Base-by-base conservation (phyloP, 495 filamentous ascomycete genomes). In the Trichoderma reesei region DNA sequence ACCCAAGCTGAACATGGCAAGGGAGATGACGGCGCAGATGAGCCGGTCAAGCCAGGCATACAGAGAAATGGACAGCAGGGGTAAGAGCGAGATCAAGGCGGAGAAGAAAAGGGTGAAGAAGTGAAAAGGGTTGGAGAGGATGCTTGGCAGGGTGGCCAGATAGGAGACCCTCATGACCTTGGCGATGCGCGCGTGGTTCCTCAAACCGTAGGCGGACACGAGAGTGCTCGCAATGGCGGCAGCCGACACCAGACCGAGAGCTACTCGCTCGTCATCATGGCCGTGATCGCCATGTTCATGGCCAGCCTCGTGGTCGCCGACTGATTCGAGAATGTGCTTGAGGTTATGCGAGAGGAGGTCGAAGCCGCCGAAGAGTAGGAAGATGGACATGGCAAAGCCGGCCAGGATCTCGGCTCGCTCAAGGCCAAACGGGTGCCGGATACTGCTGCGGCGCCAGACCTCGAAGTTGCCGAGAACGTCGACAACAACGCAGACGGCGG, bases 381-480 rank as follows among this genome's bases (percentile, higher is more conserved):
- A 88, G 16, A 98, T 87, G 64, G 90, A 92, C 88, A 97, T 92
- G 39, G 91, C 94, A 65, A 98, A 97, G n/a, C 94, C 94, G 56
- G 91, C 92, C 3, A 98, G 80, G 1, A 98, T 92, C 71, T 98
- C 94, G 54, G 90, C 89, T 48, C 94, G 85, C 72, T 96, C 90
- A 9, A 97, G 80, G 18, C 84, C 94, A 72, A 98, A 98, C 5
- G 94, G 95, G 75, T 98, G 92, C 3, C 90, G 86, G 65, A 98
- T 90, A 66, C 86, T 92, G 62, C 90, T 92, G 46, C 94, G 84
- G 65, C 90, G 92, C 95, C 95, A 98, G 3, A 97, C 93, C 71
- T 97, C 93, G 68, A 98, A 98, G 74, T 98, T 98, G 38, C 88
- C 84, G 38, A 96, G 81, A 0, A 98, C 90, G 70, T 98, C 94